Base-by-base conservation (phyloP, 2,329 filamentous ascomycete species). In the Taxawa tesnikishii region DNA sequence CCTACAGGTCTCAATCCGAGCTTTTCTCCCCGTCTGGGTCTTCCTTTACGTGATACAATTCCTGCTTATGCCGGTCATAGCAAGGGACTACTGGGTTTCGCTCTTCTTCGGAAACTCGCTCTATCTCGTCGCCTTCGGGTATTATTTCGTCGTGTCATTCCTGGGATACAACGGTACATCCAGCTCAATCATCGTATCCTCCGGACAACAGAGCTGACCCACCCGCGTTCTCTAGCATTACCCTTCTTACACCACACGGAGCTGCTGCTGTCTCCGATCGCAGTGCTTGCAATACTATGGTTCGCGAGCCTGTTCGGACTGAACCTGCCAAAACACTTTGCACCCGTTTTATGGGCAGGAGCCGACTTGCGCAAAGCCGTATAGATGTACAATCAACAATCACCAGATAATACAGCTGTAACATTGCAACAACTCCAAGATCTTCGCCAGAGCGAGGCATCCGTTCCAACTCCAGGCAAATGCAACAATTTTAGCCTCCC, bases 111-210 rank as follows among this genome's bases (percentile, higher is more conserved):
- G 73, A 16, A 79, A 80, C 47, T 68, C 72, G 1, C 64, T 79
- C 41, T 79, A 79, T 45, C 62, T 79, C n/a, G 59, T 74, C 23
- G 75, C 74, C 0, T 55, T 77, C 31, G 65, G 66, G 16, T 79
- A 79, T 55, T 79, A 79, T 54, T 74, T 71, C 47, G 68, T 79
- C 42, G 75, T 79, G 45, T 76, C 70, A 6, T 80, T 80, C 50
- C 58, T 80, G 26, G 75, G 75, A 19, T 80, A 79, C 53, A 79
- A 79, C 44, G 63, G 62, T 64, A 50, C 27, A 49, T 43, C 14
- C 21, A 4, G 19, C 4, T 10, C 4, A 28, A 12, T 11, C 14
- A 7, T 18, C 10, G n/a, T 26, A 8, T 13, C 8, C 9, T 12
- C 28, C 19, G 17, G 13, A 7, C 12, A 19, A n/a, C 29, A 7